Percentiles rank a stretch among this genome's conserved stretches.
phyloP scores from a whole-genome alignment of 2,329 filamentous ascomycete genomes.

The Fusarium chlamydosporum region DNA sequence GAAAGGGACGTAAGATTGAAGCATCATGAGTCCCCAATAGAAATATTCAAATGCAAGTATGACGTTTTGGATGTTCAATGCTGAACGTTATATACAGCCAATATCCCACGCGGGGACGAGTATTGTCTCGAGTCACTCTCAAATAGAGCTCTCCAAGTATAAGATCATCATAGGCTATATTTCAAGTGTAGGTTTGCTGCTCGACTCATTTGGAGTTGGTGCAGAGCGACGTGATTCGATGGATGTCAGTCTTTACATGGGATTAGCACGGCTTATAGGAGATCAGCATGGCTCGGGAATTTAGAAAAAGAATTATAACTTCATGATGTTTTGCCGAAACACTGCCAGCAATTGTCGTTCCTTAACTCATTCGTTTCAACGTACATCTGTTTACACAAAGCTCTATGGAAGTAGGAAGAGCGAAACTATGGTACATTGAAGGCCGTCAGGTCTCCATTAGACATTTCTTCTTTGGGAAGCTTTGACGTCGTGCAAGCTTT shows the following conservation, averaged over 20 bases:
- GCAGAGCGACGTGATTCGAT: no score
- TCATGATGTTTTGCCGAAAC: slow-evolving; percentile 52
- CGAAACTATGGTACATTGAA: slow-evolving; percentile 60
- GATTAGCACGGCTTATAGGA: not conserved
- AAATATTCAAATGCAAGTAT: slow-evolving; percentile 19
- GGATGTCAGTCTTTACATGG: not conserved
- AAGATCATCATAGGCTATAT: not conserved
- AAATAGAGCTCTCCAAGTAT: not conserved
- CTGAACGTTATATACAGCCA: not conserved
- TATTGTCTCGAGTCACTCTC: not conserved
- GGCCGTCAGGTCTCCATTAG: slow-evolving; percentile 51
- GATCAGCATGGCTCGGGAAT: not conserved
- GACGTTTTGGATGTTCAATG: not conserved
- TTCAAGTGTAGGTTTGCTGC: not conserved
- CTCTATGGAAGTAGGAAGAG: slow-evolving; percentile 58
- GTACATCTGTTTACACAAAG: slow-evolving; percentile 61
- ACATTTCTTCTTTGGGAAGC: slow-evolving; percentile 37
- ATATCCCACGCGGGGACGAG: no score
- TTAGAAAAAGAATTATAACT: slow-evolving; percentile 36
- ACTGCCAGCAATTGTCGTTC: slow-evolving; percentile 53
- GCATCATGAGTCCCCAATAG: slow-evolving; percentile 33
- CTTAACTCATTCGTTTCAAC: slow-evolving; percentile 54
- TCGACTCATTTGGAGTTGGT: not conserved
- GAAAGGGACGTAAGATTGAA: slow-evolving; percentile 80
- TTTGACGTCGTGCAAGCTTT: slow-evolving; percentile 26